Percentiles rank a stretch among this genome's conserved stretches.
Conservation (phyloP, 345 rosid genomes). For the Pistacia atlantica region DNA sequence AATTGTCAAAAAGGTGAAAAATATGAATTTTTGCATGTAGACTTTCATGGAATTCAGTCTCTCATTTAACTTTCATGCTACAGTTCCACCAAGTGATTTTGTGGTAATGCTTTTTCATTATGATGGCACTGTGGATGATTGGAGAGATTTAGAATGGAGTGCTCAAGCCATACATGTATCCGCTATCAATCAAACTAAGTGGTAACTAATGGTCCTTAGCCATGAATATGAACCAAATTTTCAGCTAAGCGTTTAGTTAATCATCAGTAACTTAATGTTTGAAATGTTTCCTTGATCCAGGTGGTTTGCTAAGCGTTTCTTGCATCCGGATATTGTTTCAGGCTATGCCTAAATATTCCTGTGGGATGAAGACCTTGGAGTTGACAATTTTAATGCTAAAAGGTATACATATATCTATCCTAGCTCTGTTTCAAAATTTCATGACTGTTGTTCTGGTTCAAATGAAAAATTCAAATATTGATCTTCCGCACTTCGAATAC, state of each 20-base stretch:
- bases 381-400: slow-evolving; percentile 45
- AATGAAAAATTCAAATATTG: not conserved
- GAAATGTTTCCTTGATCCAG: slow-evolving; percentile 28
- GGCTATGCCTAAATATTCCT: slow-evolving; percentile 56
- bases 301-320: slow-evolving; percentile 93
- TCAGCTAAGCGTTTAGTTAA: not conserved
- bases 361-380: slow-evolving; percentile 74
- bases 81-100: slow-evolving; percentile 68
- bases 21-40: not conserved
- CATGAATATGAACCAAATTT: no score
- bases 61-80: slow-evolving; percentile 1
- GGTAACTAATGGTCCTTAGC: slow-evolving; percentile 31
- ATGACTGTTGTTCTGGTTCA: not conserved
- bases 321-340: slow-evolving; percentile 60
- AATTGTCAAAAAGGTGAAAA: slow-evolving; percentile 66
- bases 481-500: slow-evolving; percentile 12
- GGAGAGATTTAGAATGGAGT: slow-evolving; percentile 76
- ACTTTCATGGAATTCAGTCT: slow-evolving; percentile 3
- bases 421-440: not conserved
- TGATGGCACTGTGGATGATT: slow-evolving; percentile 68
- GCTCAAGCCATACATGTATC: slow-evolving; percentile 61
- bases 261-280: not conserved
- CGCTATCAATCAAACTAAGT: slow-evolving; percentile 78
- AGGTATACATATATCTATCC: slow-evolving; percentile 30
- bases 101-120: slow-evolving; percentile 81